Percentiles rank a stretch among this genome's conserved stretches.
Evolutionary conservation across 371 early-diverging fungal genomes (phyloP).

Genomic region (Lichtheimia ramosa): DNA sequence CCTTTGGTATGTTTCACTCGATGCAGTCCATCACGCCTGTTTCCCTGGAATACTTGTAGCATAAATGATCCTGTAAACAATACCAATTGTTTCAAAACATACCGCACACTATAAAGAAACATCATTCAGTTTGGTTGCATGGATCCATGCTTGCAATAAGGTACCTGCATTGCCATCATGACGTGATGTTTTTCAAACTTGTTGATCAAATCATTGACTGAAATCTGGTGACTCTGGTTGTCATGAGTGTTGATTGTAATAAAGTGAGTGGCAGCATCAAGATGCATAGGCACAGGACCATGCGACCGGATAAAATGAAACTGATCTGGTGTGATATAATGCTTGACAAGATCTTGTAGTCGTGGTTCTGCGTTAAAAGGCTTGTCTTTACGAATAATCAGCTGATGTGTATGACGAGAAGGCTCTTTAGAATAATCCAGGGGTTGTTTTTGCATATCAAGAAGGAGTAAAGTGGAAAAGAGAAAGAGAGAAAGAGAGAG

Average conservation of each 20-base stretch:
- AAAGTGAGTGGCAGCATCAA: conserved; percentile 36
- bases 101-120: conserved; percentile 25
- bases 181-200: conserved; percentile 32
- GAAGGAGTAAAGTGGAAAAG: conserved; percentile 2
- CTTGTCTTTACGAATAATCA: conserved; percentile 47
- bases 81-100: conserved; percentile 3
- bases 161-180: conserved; percentile 51
- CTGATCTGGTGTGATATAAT: conserved; percentile 54
- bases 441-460: not conserved
- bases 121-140: not conserved
- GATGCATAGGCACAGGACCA: conserved; percentile 80
- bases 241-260: conserved; percentile 37
- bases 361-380: conserved; percentile 64
- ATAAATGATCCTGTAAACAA: not conserved
- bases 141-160: not conserved
- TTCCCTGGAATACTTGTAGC: conserved; percentile 49
- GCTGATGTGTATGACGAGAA: conserved; percentile 6
- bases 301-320: conserved; percentile 77
- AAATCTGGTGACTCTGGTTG: conserved; percentile 9
- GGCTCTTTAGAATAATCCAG: conserved; percentile 38
- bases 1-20: conserved; percentile 76
- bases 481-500: not conserved
- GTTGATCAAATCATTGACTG: conserved; percentile 43
- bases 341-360: conserved; percentile 45
- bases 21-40: conserved; percentile 81